These are phyloP conservation scores for Camellia japonica DNA, from an alignment of 148 eudicot species.

Conservation along the genomic window DNA sequence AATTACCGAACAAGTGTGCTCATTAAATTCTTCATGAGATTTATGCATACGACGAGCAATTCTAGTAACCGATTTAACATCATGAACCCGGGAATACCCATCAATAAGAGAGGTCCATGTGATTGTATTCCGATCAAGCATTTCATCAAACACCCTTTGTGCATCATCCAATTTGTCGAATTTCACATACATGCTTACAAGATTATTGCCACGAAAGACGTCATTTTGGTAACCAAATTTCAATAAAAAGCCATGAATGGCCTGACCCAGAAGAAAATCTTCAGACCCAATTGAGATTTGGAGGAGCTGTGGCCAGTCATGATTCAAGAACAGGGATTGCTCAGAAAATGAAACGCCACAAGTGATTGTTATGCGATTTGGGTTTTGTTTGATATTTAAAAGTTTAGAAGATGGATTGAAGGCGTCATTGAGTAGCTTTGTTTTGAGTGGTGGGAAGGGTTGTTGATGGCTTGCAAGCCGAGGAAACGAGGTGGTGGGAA, in stretches of 20 bases:
- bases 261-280: slow-evolving; percentile 9
- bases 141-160: slow-evolving; percentile 18
- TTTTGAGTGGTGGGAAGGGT: too few species aligned
- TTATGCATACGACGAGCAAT: slow-evolving; percentile 10
- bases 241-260: slow-evolving; percentile 11
- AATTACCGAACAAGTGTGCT: slow-evolving; percentile 15
- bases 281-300: slow-evolving; percentile 13
- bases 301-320: slow-evolving; percentile 13
- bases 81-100: not conserved
- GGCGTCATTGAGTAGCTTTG: not conserved
- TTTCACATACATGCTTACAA: slow-evolving; percentile 1
- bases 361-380: not conserved
- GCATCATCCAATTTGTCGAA: slow-evolving; percentile 11
- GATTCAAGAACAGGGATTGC: not conserved
- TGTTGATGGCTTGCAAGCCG: too few species aligned
- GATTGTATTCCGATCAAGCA: slow-evolving; percentile 14
- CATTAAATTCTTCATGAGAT: slow-evolving; percentile 17
- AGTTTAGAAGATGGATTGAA: not conserved
- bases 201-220: slow-evolving; percentile 13
- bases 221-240: slow-evolving; percentile 8
- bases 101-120: slow-evolving; percentile 3
- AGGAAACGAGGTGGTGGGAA: too few species aligned
- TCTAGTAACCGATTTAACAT: slow-evolving; percentile 4
- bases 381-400: not conserved
- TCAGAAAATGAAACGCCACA: not conserved